Conservation (phyloP, 192 early-diverging fungal species). For the Fimicolochytrium jonesii region DNA sequence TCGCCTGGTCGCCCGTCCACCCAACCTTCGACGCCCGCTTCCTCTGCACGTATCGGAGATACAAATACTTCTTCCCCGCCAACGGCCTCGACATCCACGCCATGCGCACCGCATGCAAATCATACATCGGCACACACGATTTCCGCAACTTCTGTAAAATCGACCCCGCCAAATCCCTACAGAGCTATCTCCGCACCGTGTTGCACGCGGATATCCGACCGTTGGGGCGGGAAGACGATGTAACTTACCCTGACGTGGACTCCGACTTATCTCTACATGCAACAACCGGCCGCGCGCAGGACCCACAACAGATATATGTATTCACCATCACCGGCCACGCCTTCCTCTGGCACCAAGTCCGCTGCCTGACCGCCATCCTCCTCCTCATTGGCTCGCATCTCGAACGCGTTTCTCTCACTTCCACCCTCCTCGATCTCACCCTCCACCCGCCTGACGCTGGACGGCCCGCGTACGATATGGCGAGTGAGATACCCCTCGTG, state of each 20-base stretch:
- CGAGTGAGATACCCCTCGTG: conserved; percentile 82
- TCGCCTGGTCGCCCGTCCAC: conserved; percentile 83
- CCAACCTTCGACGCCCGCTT: conserved; percentile 83
- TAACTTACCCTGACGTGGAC: background rate
- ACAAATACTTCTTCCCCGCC: conserved; percentile 86
- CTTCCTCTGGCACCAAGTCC: conserved; percentile 97
- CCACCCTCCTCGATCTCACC: conserved; percentile 63
- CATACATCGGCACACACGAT: conserved; percentile 80
- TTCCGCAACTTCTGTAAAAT: conserved; percentile 96
- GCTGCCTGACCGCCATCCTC: conserved; percentile 91
- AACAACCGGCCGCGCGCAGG: background rate
- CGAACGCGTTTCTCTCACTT: conserved; percentile 69
- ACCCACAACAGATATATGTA: conserved; percentile 52
- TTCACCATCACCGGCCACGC: conserved; percentile 80
- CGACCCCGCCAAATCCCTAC: conserved; percentile 79
- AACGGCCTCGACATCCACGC: conserved; percentile 62
- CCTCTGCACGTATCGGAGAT: conserved; percentile 73
- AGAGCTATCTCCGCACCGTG: conserved; percentile 73
- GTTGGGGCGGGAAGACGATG: conserved; percentile 15
- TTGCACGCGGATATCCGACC: conserved; percentile 57
- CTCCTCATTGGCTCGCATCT: conserved; percentile 78
- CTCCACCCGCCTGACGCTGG: conserved; percentile 42
- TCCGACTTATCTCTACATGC: background rate
- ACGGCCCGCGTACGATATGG: conserved; percentile 90
- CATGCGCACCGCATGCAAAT: conserved; percentile 71